Conservation (phyloP, 805 yeast species). For the Jamesozyma spencerorum region DNA sequence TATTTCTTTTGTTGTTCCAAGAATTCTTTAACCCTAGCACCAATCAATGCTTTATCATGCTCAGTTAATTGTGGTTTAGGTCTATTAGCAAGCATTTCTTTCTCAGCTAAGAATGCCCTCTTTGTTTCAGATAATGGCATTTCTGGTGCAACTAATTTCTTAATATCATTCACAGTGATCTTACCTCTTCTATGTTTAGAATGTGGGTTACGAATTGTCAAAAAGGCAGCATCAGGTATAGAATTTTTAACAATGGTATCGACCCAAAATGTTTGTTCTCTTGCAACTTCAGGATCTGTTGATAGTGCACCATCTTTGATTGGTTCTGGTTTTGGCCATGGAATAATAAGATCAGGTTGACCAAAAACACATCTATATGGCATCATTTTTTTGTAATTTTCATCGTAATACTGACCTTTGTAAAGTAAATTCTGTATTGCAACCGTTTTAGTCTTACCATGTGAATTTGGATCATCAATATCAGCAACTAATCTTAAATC, state of each 20-base stretch:
- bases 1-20: conserved; percentile 21
- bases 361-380: conserved; percentile 72
- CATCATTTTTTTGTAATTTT: conserved; percentile 58
- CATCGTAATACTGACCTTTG: conserved; percentile 65
- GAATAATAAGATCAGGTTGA: conserved; percentile 60
- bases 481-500: conserved; percentile 73
- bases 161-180: conserved; percentile 53
- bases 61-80: conserved; percentile 32
- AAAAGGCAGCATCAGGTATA: conserved; percentile 56
- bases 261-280: conserved; percentile 67
- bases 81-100: conserved; percentile 36
- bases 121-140: conserved; percentile 68
- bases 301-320: conserved; percentile 49
- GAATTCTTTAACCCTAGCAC: conserved; percentile 32
- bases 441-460: conserved; percentile 54
- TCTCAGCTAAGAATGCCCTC: conserved; percentile 52
- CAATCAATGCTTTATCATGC: conserved; percentile 37
- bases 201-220: conserved; percentile 66
- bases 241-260: conserved; percentile 58
- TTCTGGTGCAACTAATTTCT: conserved; percentile 54
- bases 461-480: conserved; percentile 47
- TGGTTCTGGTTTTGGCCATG: conserved; percentile 76
- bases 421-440: conserved; percentile 69
- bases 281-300: conserved; percentile 47
- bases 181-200: conserved; percentile 58